Conservation (phyloP, 2,329 filamentous ascomycete species). For the Penicillium freii region DNA sequence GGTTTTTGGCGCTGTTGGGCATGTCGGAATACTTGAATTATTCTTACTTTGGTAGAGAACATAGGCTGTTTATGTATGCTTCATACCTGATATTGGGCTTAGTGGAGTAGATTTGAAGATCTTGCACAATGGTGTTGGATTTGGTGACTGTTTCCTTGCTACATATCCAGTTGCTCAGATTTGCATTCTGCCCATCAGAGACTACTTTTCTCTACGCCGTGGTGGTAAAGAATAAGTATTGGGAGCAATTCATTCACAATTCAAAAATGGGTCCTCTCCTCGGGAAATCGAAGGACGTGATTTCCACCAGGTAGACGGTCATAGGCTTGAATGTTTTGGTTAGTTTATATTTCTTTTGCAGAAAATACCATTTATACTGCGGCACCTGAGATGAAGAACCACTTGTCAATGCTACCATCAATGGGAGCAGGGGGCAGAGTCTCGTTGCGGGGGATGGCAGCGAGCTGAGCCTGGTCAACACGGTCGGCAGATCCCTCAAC, state of each 20-base stretch:
- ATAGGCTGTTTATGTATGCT: not conserved
- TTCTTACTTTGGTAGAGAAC: not conserved
- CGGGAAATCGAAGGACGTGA: not conserved
- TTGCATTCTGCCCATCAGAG: not conserved
- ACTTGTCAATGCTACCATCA: conserved; percentile 97
- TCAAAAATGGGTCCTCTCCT: not conserved
- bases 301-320: conserved; percentile 1
- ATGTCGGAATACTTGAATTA: not conserved
- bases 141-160: not conserved
- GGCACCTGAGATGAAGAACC: conserved; percentile 99
- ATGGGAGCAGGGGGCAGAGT: conserved; percentile 83
- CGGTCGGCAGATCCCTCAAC: conserved; percentile 72
- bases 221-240: not conserved
- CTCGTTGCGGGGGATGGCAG: conserved; percentile 75
- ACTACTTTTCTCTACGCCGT: not conserved
- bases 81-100: not conserved
- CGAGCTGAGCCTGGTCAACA: conserved; percentile 66
- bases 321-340: conserved; percentile 22
- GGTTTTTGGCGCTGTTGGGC: conserved; percentile 9
- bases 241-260: not conserved
- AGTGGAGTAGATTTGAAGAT: not conserved
- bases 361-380: conserved; percentile 60
- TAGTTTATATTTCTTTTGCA: conserved; percentile 19
- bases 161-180: not conserved
- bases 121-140: not conserved